Evolutionary conservation across 768 basidiomycete genomes (phyloP).

Genomic region (Suillus weaverae): DNA sequence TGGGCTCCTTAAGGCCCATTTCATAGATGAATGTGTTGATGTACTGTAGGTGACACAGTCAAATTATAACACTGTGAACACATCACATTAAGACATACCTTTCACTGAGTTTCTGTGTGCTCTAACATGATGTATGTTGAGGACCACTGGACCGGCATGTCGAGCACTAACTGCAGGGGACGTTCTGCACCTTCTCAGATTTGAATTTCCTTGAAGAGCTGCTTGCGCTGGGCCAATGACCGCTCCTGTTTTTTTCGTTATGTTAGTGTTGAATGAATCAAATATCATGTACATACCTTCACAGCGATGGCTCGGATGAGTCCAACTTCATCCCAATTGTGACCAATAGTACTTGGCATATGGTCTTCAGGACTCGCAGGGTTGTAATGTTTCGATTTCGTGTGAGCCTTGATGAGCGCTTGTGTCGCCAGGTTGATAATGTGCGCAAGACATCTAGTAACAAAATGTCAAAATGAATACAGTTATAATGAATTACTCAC

Average conservation of each 20-base stretch:
- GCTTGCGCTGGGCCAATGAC: slow-evolving; percentile 21
- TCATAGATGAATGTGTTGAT: slow-evolving; percentile 22
- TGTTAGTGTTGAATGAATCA: slow-evolving; percentile 8
- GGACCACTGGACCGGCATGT: slow-evolving; percentile 35
- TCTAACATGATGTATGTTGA: slow-evolving; percentile 24
- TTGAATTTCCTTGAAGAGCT: slow-evolving; percentile 22
- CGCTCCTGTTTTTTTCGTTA: slow-evolving; percentile 14
- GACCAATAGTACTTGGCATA: background rate
- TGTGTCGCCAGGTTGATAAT: slow-evolving; percentile 36
- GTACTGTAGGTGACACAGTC: background rate
- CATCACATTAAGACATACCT: slow-evolving; percentile 10
- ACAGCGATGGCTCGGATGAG: slow-evolving; percentile 14
- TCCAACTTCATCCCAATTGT: slow-evolving; percentile 22
- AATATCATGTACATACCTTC: no score
- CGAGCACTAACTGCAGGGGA: slow-evolving; percentile 19
- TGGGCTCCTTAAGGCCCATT: slow-evolving; percentile 19
- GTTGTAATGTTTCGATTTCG: slow-evolving; percentile 26
- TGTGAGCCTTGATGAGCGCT: slow-evolving; percentile 24
- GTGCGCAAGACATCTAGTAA: slow-evolving; percentile 34
- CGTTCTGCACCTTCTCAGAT: background rate
- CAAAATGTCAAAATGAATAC: background rate
- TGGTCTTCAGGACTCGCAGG: slow-evolving; percentile 17
- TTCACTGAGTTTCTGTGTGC: slow-evolving; percentile 15
- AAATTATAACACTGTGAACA: background rate
- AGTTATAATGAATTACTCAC: background rate